Evolutionary conservation across 768 basidiomycete genomes (phyloP).

Genomic region (Suillus lakei): DNA sequence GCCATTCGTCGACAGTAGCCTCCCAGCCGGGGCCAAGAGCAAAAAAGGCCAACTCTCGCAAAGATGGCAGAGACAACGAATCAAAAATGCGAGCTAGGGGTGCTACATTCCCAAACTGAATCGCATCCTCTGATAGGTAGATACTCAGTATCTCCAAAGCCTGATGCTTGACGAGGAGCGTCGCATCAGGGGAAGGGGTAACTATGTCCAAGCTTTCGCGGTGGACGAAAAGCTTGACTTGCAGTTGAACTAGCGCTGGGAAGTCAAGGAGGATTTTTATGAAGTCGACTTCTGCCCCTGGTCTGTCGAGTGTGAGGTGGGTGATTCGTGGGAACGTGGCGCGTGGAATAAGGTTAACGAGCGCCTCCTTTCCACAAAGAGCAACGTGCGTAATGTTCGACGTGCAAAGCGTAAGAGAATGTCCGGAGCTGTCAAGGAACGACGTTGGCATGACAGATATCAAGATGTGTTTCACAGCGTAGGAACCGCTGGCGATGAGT

Average conservation of each 20-base stretch:
- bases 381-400: slow-evolving; percentile 22
- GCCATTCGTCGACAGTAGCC: slow-evolving; percentile 13
- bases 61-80: slow-evolving; percentile 22
- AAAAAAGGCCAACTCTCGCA: slow-evolving; percentile 20
- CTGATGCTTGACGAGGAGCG: slow-evolving; percentile 15
- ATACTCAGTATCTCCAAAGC: slow-evolving; percentile 19
- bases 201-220: slow-evolving; percentile 18
- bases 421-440: slow-evolving; percentile 5
- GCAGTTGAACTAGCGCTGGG: slow-evolving; percentile 19
- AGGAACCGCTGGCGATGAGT: slow-evolving; percentile 18
- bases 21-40: slow-evolving; percentile 1
- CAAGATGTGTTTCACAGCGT: slow-evolving; percentile 21
- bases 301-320: slow-evolving; percentile 26
- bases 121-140: slow-evolving; percentile 24
- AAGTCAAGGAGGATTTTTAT: slow-evolving; percentile 23
- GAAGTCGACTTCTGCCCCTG: slow-evolving; percentile 12
- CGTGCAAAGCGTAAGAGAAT: slow-evolving; percentile 12
- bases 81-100: slow-evolving; percentile 25
- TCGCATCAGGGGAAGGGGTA: slow-evolving; percentile 5
- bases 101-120: slow-evolving; percentile 25
- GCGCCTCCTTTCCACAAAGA: slow-evolving; percentile 18
- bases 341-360: slow-evolving; percentile 22
- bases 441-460: slow-evolving; percentile 20
- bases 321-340: slow-evolving; percentile 23
- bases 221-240: slow-evolving; percentile 18